phyloP scores from a whole-genome alignment of 106 monocot species.

The Apostasia shenzhenica region DNA sequence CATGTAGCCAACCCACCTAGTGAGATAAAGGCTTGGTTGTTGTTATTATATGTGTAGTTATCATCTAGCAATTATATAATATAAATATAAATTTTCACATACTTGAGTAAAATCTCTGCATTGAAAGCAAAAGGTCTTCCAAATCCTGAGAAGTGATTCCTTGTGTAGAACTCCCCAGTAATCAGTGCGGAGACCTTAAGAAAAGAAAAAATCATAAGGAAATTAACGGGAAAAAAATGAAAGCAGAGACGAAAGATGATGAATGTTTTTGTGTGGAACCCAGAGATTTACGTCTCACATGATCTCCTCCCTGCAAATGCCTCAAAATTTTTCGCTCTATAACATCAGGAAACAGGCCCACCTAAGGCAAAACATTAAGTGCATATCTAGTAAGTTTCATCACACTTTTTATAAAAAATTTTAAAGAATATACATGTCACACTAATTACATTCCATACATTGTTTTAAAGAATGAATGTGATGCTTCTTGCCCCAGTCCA shows the following conservation, averaged over 20 bases:
- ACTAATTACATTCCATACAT: too few species aligned
- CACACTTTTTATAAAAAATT: too few species aligned
- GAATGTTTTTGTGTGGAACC: not conserved
- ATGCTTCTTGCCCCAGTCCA: too few species aligned
- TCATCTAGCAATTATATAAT: too few species aligned
- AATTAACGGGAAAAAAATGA: not conserved
- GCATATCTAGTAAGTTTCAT: too few species aligned
- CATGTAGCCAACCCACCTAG: too few species aligned
- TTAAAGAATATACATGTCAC: too few species aligned
- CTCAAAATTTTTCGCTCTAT: slow-evolving; percentile 66
- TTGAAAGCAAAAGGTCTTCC: slow-evolving; percentile 85
- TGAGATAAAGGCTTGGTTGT: too few species aligned
- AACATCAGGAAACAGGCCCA: slow-evolving; percentile 94
- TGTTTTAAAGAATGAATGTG: too few species aligned
- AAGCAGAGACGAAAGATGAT: not conserved
- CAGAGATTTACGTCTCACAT: slow-evolving; percentile 25
- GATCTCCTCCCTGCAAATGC: slow-evolving; percentile 79
- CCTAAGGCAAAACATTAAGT: slow-evolving; percentile 38
- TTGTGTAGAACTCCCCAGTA: slow-evolving; percentile 95
- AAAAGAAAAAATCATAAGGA: slow-evolving; percentile 6
- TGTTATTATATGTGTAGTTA: too few species aligned
- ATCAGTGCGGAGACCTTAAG: slow-evolving; percentile 79
- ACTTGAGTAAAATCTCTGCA: slow-evolving; percentile 92
- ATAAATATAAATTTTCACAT: slow-evolving; percentile 8
- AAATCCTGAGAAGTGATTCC: slow-evolving; percentile 95